A percentile compares a stretch with the other conserved stretches of the same genome.
These are phyloP conservation scores for Diaporthe sp. DNA, from an alignment of 2,329 filamentous ascomycete species.

Conservation along the genomic window DNA sequence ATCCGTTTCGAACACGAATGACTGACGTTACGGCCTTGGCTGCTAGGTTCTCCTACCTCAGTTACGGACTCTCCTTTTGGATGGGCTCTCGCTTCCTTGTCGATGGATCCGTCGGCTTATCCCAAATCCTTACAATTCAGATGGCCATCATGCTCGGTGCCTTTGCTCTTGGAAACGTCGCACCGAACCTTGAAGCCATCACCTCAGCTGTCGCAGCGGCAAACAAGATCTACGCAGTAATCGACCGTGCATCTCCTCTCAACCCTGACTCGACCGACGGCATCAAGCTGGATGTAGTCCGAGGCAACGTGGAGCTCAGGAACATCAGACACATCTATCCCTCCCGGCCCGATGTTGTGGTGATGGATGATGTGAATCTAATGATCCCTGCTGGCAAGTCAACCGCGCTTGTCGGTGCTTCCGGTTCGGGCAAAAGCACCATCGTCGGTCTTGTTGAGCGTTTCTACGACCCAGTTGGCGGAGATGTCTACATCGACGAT, in stretches of 20 bases:
- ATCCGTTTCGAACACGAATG: too few relatives aligned
- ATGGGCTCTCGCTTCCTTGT: conserved; percentile 82
- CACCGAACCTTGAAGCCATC: conserved; percentile 88
- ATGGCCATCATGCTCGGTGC: conserved; percentile 94
- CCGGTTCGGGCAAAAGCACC: conserved; percentile 93
- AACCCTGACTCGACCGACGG: too few relatives aligned
- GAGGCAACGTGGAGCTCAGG: too few relatives aligned
- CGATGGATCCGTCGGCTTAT: conserved; percentile 71
- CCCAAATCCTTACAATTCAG: conserved; percentile 83
- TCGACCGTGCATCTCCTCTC: conserved; percentile 86
- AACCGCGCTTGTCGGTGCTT: too few relatives aligned
- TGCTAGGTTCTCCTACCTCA: too few relatives aligned
- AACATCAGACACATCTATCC: too few relatives aligned
- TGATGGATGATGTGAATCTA: conserved; percentile 91
- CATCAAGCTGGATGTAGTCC: too few relatives aligned
- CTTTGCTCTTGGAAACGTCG: conserved; percentile 88
- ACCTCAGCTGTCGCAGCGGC: conserved; percentile 85
- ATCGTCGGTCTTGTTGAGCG: conserved; percentile 93
- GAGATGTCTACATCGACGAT: conserved; percentile 72
- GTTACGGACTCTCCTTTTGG: conserved; percentile 89
- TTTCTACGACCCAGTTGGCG: conserved; percentile 80
- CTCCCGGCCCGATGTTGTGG: conserved; percentile 86
- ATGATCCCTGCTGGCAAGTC: conserved; percentile 81
- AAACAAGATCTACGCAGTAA: conserved; percentile 92
- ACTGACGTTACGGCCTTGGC: too few relatives aligned